Conservation (phyloP, 495 filamentous ascomycete genomes). For the Corynascus novoguineensis region DNA sequence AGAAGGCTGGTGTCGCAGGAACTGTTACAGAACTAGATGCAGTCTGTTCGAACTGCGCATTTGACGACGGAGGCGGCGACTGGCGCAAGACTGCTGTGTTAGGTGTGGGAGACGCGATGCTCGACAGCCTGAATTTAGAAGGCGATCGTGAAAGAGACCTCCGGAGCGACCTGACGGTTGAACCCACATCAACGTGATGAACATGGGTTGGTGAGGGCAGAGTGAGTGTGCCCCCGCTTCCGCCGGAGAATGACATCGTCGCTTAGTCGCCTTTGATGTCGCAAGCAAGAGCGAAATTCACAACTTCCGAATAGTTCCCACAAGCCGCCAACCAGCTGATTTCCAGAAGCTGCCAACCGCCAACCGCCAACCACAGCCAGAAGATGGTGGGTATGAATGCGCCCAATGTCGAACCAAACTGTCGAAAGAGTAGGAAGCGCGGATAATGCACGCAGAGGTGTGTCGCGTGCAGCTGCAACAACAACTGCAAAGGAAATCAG, state of each 20-base stretch:
- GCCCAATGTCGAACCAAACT: no score
- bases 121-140: constrained; percentile 67
- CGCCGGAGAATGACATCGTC: constrained; percentile 39
- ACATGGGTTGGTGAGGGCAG: constrained; percentile 76
- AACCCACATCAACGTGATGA: constrained; percentile 70
- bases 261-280: not conserved
- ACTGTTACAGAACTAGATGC: not conserved
- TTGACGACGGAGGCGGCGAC: constrained; percentile 14
- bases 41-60: constrained; percentile 5
- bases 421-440: no score
- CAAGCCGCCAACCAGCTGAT: not conserved
- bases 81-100: constrained; percentile 10
- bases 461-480: not conserved
- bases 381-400: no score
- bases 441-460: no score
- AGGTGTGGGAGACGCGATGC: constrained; percentile 8
- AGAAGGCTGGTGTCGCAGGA: constrained; percentile 27
- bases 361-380: no score
- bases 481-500: no score
- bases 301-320: not conserved
- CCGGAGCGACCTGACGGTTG: constrained; percentile 69
- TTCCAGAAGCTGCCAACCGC: not conserved
- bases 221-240: constrained; percentile 72
- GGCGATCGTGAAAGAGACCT: constrained; percentile 83
- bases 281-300: not conserved